Conservation (phyloP, 345 rosid species). For the Gossypium rotundifolium region DNA sequence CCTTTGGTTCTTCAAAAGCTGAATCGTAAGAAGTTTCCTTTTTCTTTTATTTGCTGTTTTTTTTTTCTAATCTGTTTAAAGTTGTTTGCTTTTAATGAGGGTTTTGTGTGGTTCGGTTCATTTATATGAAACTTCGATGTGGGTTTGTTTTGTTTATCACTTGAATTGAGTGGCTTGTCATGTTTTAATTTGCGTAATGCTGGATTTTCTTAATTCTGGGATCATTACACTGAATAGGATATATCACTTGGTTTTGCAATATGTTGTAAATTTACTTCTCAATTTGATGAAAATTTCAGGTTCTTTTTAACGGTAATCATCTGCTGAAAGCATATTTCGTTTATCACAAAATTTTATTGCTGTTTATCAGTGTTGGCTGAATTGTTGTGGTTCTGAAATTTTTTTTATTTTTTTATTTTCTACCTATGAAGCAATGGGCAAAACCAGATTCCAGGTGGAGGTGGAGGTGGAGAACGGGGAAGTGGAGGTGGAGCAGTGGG, state of each 20-base stretch:
- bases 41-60: not conserved
- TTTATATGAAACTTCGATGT: not conserved
- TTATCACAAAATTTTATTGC: not conserved
- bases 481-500: constrained; percentile 21
- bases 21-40: constrained; percentile 58
- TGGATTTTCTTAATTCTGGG: not conserved
- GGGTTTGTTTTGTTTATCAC: constrained; percentile 1
- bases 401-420: not conserved
- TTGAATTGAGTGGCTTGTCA: constrained; percentile 8
- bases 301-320: not conserved
- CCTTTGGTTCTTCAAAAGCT: constrained; percentile 60
- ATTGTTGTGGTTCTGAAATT: not conserved
- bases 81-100: not conserved
- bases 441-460: constrained; percentile 35
- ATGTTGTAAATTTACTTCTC: constrained; percentile 3
- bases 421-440: constrained; percentile 42
- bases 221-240: not conserved
- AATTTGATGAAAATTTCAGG: not conserved
- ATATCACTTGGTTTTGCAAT: not conserved
- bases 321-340: not conserved
- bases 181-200: not conserved
- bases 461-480: constrained; percentile 10
- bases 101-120: constrained; percentile 2
- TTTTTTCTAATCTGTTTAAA: not conserved
- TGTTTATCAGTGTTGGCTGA: not conserved